A percentile compares a stretch with the other conserved stretches of the same genome.
phyloP scores from a whole-genome alignment of 139 green algal genomes.

The Tetradesmus lagerheimii region DNA sequence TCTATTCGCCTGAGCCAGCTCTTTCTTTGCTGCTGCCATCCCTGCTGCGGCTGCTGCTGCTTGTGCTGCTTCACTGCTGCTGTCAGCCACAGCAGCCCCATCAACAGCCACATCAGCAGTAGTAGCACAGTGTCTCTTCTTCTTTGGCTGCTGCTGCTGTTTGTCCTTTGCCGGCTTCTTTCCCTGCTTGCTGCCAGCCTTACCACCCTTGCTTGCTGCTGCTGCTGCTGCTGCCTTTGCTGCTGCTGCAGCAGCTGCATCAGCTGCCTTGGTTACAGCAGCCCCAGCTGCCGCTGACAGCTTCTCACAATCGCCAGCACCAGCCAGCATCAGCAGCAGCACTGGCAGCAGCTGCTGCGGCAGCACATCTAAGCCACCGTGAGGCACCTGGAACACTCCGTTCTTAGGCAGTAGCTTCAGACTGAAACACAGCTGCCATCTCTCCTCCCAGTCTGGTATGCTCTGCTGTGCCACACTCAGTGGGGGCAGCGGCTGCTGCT shows the following conservation, averaged over 20 bases:
- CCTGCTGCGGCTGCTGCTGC: neutral
- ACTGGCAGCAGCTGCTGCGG: conserved; percentile 20
- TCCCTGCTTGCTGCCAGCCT: neutral
- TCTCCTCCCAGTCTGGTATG: conserved; percentile 41
- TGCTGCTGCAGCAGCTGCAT: conserved; percentile 14
- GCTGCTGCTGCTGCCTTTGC: neutral
- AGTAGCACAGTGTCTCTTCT: too few relatives aligned
- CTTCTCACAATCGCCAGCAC: conserved; percentile 3
- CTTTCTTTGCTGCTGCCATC: neutral
- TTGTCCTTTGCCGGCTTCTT: neutral
- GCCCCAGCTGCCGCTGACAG: conserved; percentile 4
- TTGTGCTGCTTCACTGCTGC: neutral
- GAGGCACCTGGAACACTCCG: conserved; percentile 53
- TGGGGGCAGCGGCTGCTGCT: conserved; percentile 12
- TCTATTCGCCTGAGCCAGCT: neutral
- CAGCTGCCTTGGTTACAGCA: neutral
- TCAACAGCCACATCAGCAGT: neutral
- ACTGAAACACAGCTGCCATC: conserved; percentile 26
- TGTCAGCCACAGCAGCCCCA: neutral
- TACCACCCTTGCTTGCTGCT: neutral
- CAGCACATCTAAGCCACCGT: neutral
- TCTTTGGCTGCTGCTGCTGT: neutral
- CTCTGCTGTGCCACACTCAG: conserved; percentile 14
- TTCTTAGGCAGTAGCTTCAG: conserved; percentile 52
- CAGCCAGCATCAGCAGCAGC: conserved; percentile 44